Evolutionary conservation across 805 yeast species (phyloP).

Genomic region (Maudiozyma serrabonitensis): DNA sequence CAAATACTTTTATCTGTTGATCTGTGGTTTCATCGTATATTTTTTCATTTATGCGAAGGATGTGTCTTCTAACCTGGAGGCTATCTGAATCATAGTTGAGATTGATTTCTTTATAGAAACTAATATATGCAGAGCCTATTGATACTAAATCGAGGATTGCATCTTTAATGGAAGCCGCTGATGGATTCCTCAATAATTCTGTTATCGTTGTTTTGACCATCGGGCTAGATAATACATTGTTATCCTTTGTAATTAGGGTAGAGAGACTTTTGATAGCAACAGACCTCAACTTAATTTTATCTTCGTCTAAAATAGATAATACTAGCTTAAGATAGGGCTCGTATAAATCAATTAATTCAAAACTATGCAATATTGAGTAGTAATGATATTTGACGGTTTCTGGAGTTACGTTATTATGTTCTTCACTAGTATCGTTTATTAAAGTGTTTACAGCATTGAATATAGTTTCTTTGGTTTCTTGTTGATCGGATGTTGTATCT

Average conservation of each 20-base stretch:
- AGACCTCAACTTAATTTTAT: conserved; percentile 44
- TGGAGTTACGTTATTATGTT: neutral
- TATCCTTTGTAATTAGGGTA: conserved; percentile 42
- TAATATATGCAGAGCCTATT: conserved; percentile 29
- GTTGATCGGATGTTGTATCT: conserved; percentile 4
- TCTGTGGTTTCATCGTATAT: conserved; percentile 36
- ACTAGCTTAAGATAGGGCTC: conserved; percentile 45
- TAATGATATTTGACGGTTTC: conserved; percentile 8
- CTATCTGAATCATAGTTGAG: conserved; percentile 45
- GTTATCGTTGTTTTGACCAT: conserved; percentile 45
- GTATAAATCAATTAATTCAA: conserved; percentile 31
- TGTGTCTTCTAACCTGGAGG: conserved; percentile 52
- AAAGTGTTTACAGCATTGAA: neutral
- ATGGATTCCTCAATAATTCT: conserved; percentile 44
- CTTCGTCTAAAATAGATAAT: conserved; percentile 38
- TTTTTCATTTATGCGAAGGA: conserved; percentile 40
- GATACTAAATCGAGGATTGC: conserved; percentile 60
- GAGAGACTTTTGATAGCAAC: conserved; percentile 61
- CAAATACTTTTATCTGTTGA: conserved; percentile 29
- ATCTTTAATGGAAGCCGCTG: conserved; percentile 68
- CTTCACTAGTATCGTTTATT: neutral
- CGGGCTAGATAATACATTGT: conserved; percentile 39
- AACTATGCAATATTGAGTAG: conserved; percentile 16
- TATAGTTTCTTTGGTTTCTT: neutral
- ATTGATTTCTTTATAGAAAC: conserved; percentile 42